Percentiles rank a stretch among this genome's conserved stretches.
These are phyloP conservation scores for Mariannaea elegans DNA, from an alignment of 2,329 filamentous ascomycete species.

Conservation along the genomic window DNA sequence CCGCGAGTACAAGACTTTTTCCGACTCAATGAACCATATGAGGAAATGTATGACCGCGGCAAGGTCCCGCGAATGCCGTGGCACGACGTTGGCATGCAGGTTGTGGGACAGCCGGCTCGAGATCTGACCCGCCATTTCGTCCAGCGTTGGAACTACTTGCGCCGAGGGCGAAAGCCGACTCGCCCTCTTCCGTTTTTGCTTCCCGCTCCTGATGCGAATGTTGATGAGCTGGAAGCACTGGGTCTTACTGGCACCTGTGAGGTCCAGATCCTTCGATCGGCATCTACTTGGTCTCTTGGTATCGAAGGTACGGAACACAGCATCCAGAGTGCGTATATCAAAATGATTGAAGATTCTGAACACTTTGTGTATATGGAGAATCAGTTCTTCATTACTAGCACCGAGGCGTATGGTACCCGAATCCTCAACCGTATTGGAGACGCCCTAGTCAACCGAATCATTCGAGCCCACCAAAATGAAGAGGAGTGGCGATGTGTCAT, in stretches of 20 bases:
- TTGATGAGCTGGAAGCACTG: slow-evolving; percentile 84
- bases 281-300: slow-evolving; percentile 90
- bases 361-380: slow-evolving; percentile 99
- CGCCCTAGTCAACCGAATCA: slow-evolving; percentile 90
- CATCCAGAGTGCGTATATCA: slow-evolving; percentile 94
- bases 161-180: slow-evolving; percentile 91
- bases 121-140: slow-evolving; percentile 97
- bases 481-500: slow-evolving; percentile 93
- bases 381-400: slow-evolving; percentile 97
- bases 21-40: slow-evolving; percentile 90
- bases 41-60: slow-evolving; percentile 97
- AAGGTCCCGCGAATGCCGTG: slow-evolving; percentile 95
- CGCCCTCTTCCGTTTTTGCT: slow-evolving; percentile 92
- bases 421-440: slow-evolving; percentile 96
- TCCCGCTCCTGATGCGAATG: slow-evolving; percentile 90
- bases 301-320: slow-evolving; percentile 90
- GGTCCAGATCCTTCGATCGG: slow-evolving; percentile 93
- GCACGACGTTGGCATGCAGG: slow-evolving; percentile 98
- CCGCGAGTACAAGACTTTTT: slow-evolving; percentile 96
- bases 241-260: slow-evolving; percentile 95
- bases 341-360: slow-evolving; percentile 93
- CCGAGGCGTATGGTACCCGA: slow-evolving; percentile 84
- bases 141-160: slow-evolving; percentile 96
- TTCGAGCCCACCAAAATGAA: slow-evolving; percentile 81
- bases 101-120: slow-evolving; percentile 93